A percentile compares a stretch with the other conserved stretches of the same genome.
Evolutionary conservation across 208 protist species (phyloP).

Genomic region (Herpetomonas samuelpessoai): DNA sequence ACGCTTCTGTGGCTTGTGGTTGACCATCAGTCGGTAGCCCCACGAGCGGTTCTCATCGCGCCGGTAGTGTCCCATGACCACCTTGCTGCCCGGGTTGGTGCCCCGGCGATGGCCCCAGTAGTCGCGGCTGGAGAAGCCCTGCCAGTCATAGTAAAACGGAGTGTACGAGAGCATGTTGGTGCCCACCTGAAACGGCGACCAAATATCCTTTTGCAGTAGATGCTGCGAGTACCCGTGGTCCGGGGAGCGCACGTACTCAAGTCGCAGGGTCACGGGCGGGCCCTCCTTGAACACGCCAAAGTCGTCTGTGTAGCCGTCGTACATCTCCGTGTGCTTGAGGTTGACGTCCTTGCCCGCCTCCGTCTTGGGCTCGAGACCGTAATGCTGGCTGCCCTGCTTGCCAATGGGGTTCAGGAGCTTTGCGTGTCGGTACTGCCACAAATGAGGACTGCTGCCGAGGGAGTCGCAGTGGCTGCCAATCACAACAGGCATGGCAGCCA

Average conservation of each 20-base stretch:
- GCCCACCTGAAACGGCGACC: slow-evolving; percentile 91
- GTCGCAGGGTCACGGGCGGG: slow-evolving; percentile 76
- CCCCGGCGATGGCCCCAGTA: slow-evolving; percentile 90
- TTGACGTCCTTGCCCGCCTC: slow-evolving; percentile 86
- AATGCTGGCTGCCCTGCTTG: slow-evolving; percentile 84
- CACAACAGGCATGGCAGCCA: background rate
- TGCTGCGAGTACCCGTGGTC: slow-evolving; percentile 83
- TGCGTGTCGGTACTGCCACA: slow-evolving; percentile 27
- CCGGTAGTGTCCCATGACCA: slow-evolving; percentile 80
- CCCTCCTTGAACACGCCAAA: slow-evolving; percentile 93
- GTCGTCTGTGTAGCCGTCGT: slow-evolving; percentile 92
- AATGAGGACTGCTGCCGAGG: background rate
- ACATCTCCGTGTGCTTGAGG: slow-evolving; percentile 92
- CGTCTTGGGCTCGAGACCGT: slow-evolving; percentile 79
- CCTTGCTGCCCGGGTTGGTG: slow-evolving; percentile 86
- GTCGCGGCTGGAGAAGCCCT: slow-evolving; percentile 82
- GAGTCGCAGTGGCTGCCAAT: too few species aligned
- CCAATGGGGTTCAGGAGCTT: slow-evolving; percentile 85
- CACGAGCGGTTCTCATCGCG: slow-evolving; percentile 75
- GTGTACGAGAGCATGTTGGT: slow-evolving; percentile 85
- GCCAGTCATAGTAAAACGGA: slow-evolving; percentile 91
- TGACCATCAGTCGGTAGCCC: slow-evolving; percentile 79
- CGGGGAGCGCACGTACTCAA: slow-evolving; percentile 89
- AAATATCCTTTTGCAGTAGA: slow-evolving; percentile 86
- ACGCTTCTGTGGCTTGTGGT: slow-evolving; percentile 89